Base-by-base conservation (phyloP, 768 basidiomycete species). In the Boletus sensibilis region DNA sequence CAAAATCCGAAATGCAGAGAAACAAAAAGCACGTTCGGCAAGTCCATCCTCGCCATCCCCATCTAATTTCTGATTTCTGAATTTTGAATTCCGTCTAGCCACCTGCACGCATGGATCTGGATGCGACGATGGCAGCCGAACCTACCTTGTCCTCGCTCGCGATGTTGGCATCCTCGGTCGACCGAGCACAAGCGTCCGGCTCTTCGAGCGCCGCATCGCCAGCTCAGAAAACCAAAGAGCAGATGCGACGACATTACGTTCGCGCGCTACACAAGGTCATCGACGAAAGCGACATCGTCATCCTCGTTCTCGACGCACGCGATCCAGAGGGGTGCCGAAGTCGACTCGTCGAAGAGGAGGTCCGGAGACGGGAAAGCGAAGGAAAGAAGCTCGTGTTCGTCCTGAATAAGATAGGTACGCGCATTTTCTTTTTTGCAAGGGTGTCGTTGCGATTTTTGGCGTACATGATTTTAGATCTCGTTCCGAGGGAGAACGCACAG, bases 241-340 rank as follows among this genome's bases (percentile, higher is more conserved):
- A 90, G 60, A 68, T 85, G 27, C 82, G 87, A 31, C 80, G 82
- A 52, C 81, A 91, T 63, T 92, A 93, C 65, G 75, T 95, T 45
- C 84, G 89, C 38, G 80, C 88, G 1, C 73, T 98, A 23, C 86
- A 93, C 73, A 94, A 91, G 74, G 96, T 99, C 43, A 88, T 98
- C 57, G 94, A 97, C 60, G 81, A 94, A 66, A 88, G 90, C 60
- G 95, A 98, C 68, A 90, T 99, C 33, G 74, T 98, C 49, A 79
- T 98, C 43, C 87, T 90, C 35, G 91, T 93, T 0, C 79, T 98
- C 16, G 97, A 98, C 74, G 95, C 95, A 1, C 79, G 96, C 39
- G 96, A 98, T 76, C 96, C 97, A 2, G 90, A 96, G 56, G 95
- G 96, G 0, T 95, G 93, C 40, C 75, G 96, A 61, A 96, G 93